Evolutionary conservation across 306 rosid species (phyloP).

Genomic region (Dryas drummondii): DNA sequence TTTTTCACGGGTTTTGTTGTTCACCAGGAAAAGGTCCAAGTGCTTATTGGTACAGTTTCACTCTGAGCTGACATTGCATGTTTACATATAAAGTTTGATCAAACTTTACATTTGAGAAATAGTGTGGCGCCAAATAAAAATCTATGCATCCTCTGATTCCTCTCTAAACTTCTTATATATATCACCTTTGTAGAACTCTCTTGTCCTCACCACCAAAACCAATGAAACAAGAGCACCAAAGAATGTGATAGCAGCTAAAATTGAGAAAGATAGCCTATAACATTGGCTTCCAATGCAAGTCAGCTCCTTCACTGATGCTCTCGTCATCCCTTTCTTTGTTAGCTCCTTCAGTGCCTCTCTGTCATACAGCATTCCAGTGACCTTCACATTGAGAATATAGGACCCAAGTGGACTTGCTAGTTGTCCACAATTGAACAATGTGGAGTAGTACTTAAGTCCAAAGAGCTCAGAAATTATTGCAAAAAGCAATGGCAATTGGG

Average conservation of each 20-base stretch:
- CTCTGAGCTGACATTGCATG: no score
- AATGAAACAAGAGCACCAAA: conserved; percentile 34
- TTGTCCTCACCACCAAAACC: conserved; percentile 34
- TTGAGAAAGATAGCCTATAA: conserved; percentile 28
- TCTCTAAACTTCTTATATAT: conserved; percentile 40
- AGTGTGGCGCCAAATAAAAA: neutral
- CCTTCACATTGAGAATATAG: conserved; percentile 42
- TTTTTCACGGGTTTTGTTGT: no score
- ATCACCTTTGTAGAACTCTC: conserved; percentile 30
- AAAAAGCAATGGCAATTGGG: conserved; percentile 43
- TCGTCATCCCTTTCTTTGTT: conserved; percentile 22
- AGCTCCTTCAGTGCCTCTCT: conserved; percentile 33
- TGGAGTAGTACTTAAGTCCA: conserved; percentile 48
- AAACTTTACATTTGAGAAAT: neutral
- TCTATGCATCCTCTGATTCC: conserved; percentile 5
- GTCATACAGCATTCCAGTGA: conserved; percentile 42
- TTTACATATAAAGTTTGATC: neutral
- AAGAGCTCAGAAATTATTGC: conserved; percentile 54
- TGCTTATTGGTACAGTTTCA: no score
- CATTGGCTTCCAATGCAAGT: conserved; percentile 35
- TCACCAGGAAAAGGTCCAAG: no score
- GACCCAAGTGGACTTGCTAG: conserved; percentile 48
- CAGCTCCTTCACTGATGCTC: conserved; percentile 38
- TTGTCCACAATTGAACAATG: conserved; percentile 51
- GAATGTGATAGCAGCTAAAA: conserved; percentile 36